Base-by-base conservation (phyloP, 2,329 filamentous ascomycete species). In the Xylaria multiplex region DNA sequence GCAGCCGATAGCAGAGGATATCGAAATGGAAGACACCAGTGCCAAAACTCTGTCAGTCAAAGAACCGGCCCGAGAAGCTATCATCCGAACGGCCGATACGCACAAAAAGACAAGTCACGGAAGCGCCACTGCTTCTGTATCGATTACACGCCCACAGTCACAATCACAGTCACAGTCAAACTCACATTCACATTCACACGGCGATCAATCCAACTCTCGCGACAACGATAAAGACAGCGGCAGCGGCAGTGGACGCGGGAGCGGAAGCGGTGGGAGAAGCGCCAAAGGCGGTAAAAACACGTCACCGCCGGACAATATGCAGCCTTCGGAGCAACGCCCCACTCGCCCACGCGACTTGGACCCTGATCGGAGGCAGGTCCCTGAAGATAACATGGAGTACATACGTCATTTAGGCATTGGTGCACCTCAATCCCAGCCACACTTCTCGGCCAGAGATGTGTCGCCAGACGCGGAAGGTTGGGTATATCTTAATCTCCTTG, bases 401-500 rank as follows among this genome's bases (percentile, higher is more conserved):
- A 91, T 93, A 70, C 88, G 89, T 6, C 91, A 93, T 76, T 81
- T 94, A 13, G 91, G 91, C 11, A 83, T 93, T 9, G 80, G 86
- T 0, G 88, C 88, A 0, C 88, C 88, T 0, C 83, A 90, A 54
- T 76, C 86, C 2, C 70, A 82, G 9, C 80, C 80, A 9, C 79
- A 81, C 2, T 80, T 81, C 16, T 81, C 79, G 19, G 73, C 80
- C 1, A 74, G 78, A 2, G 83, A 88, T 58, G 85, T 88, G 11
- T 83, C 85, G 14, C 84, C 88, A 0, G 89, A 90, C 61, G 82
- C 83, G 0, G 88, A 93, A 30, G 91, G 91, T 4, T 96, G 92
- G 92, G 88, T 95, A 0, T 95, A 94, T 72, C 80, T 96, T 6
- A 96, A 96, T 71, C 80, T 96, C 0, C 83, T 96, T 1, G 89